phyloP scores from a whole-genome alignment of 441 rosid genomes.

The Rhodomyrtus psidioides region DNA sequence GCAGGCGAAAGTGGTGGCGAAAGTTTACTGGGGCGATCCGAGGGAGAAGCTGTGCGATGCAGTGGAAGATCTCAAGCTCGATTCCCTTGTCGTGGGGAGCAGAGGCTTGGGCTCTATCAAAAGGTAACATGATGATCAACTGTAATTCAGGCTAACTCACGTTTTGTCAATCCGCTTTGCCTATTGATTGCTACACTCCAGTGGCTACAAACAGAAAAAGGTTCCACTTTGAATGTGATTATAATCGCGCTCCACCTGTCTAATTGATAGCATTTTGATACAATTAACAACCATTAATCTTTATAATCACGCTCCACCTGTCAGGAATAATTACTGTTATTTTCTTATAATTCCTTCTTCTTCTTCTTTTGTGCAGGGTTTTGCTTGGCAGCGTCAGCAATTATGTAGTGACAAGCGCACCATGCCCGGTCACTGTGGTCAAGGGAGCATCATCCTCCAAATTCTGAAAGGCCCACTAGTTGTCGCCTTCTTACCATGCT shows the following conservation, averaged over 20 bases:
- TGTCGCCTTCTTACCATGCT: not conserved
- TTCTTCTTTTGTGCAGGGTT: not conserved
- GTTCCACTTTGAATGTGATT: not conserved
- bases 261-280: not conserved
- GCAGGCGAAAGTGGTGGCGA: constrained; percentile 39
- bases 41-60: constrained; percentile 40
- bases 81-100: constrained; percentile 38
- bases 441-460: not conserved
- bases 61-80: constrained; percentile 31
- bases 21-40: constrained; percentile 52
- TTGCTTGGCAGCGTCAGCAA: constrained; percentile 16
- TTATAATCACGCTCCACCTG: not conserved
- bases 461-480: not conserved
- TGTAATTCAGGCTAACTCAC: not conserved
- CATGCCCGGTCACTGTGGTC: constrained; percentile 14
- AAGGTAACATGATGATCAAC: constrained; percentile 14
- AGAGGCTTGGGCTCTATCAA: constrained; percentile 38
- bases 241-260: not conserved
- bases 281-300: not conserved
- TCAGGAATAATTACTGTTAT: not conserved
- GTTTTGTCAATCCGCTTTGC: not conserved
- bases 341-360: not conserved
- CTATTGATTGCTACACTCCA: not conserved
- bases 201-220: not conserved
- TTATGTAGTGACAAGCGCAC: constrained; percentile 10